Percentiles rank a stretch among this genome's conserved stretches.
phyloP scores from a whole-genome alignment of 2,329 filamentous ascomycete genomes.

The Beauveria scarabaeidicola region DNA sequence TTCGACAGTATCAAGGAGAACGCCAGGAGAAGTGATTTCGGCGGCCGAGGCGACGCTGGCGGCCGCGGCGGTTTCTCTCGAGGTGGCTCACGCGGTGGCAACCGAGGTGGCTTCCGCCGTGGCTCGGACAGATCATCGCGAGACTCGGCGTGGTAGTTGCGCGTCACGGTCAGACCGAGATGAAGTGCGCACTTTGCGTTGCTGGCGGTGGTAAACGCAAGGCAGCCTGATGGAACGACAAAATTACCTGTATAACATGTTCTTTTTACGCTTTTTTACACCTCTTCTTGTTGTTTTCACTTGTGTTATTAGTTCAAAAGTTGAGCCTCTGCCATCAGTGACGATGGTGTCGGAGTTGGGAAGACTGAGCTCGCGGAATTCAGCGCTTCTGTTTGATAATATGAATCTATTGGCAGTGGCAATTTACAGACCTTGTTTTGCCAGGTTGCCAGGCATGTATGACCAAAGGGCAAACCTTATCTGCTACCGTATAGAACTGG shows the following conservation, averaged over 20 bases:
- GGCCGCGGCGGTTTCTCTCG: neutral
- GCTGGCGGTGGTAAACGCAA: neutral
- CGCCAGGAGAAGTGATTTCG: slow-evolving; percentile 10
- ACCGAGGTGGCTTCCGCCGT: slow-evolving; percentile 6
- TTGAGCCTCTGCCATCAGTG: neutral
- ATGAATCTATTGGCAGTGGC: neutral
- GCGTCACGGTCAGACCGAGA: neutral
- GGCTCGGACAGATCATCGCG: neutral
- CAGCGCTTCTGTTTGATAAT: neutral
- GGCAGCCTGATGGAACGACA: neutral
- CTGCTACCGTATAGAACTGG: slow-evolving; percentile 5
- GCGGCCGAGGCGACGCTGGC: neutral
- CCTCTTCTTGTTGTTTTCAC: neutral
- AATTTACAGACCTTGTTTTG: neutral
- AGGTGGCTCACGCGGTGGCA: slow-evolving; percentile 6
- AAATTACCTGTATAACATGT: slow-evolving; percentile 5
- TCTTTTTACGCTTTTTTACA: neutral
- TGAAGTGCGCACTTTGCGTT: neutral
- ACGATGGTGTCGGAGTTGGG: neutral
- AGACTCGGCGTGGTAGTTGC: neutral
- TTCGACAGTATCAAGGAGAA: slow-evolving; percentile 15
- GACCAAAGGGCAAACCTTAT: neutral
- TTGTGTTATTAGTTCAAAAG: slow-evolving; percentile 9
- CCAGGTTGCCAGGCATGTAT: neutral
- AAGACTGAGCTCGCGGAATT: neutral